Percentiles rank a stretch among this genome's conserved stretches.
phyloP scores from a whole-genome alignment of 139 green algal species.

The Chlorella sp. region DNA sequence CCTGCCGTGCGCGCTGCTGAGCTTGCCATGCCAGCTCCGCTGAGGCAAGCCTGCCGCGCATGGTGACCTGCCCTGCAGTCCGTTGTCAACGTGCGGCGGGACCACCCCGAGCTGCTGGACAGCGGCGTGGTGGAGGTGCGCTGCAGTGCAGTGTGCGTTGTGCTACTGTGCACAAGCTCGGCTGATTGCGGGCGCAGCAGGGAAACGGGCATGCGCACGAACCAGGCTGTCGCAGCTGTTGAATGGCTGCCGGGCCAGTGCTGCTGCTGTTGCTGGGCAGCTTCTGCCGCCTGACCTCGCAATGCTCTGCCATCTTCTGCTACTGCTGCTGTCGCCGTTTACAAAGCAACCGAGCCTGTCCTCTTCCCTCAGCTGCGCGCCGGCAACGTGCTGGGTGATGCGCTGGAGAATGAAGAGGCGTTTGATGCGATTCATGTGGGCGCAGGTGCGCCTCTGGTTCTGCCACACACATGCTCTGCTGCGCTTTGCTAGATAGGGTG shows the following conservation, averaged over 20 bases:
- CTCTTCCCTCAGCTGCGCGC: neutral
- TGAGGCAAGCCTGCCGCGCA: neutral
- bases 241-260: no score
- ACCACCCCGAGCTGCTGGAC: slow-evolving; percentile 29
- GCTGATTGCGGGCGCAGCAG: no score
- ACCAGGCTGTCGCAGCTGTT: no score
- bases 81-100: slow-evolving; percentile 23
- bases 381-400: slow-evolving; percentile 36
- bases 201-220: no score
- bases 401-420: slow-evolving; percentile 52
- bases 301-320: no score
- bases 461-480: no score
- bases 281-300: no score
- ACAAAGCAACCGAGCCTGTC: no score
- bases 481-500: neutral
- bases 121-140: slow-evolving; percentile 28
- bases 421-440: slow-evolving; percentile 98
- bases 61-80: neutral
- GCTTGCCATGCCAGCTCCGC: no score
- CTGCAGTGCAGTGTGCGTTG: neutral
- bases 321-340: neutral
- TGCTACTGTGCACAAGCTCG: no score
- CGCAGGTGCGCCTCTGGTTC: neutral
- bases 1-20: neutral
- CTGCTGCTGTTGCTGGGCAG: neutral